A percentile compares a stretch with the other conserved stretches of the same genome.
Evolutionary conservation across 192 early-diverging fungal species (phyloP).

Genomic region (Coemansia sp.): DNA sequence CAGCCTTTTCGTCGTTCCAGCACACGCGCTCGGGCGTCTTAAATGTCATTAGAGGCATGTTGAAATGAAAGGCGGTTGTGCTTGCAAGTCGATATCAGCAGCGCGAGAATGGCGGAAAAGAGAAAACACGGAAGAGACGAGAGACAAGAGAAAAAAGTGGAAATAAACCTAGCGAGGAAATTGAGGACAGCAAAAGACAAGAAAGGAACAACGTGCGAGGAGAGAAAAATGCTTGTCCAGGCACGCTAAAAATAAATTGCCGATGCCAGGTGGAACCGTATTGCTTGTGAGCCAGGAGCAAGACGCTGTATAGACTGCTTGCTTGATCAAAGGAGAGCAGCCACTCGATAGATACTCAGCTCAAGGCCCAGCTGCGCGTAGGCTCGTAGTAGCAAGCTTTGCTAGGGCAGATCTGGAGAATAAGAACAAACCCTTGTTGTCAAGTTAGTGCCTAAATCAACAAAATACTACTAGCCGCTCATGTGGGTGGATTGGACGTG

Average conservation of each 20-base stretch:
- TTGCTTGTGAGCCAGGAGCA: neutral
- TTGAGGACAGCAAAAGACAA: neutral
- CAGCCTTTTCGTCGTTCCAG: constrained; percentile 45
- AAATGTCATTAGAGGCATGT: constrained; percentile 46
- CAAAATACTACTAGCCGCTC: neutral
- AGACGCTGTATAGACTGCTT: too few species aligned
- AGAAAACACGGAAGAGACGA: neutral
- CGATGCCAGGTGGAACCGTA: neutral
- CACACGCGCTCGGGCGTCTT: constrained; percentile 55
- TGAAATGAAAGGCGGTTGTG: neutral
- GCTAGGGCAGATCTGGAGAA: too few species aligned
- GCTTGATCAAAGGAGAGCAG: neutral
- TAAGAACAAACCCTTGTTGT: neutral
- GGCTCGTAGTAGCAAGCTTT: too few species aligned
- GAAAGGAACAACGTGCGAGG: neutral
- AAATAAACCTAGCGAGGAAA: neutral
- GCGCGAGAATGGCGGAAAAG: neutral
- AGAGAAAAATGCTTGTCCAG: neutral
- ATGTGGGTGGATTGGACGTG: constrained; percentile 60
- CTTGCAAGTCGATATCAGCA: neutral
- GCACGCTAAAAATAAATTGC: neutral
- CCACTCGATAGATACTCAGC: neutral
- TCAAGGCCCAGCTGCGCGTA: neutral
- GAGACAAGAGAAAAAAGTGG: constrained; percentile 1
- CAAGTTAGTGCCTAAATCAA: neutral